Conservation (phyloP, 139 green algal genomes). For the Edaphochlamys debaryana region DNA sequence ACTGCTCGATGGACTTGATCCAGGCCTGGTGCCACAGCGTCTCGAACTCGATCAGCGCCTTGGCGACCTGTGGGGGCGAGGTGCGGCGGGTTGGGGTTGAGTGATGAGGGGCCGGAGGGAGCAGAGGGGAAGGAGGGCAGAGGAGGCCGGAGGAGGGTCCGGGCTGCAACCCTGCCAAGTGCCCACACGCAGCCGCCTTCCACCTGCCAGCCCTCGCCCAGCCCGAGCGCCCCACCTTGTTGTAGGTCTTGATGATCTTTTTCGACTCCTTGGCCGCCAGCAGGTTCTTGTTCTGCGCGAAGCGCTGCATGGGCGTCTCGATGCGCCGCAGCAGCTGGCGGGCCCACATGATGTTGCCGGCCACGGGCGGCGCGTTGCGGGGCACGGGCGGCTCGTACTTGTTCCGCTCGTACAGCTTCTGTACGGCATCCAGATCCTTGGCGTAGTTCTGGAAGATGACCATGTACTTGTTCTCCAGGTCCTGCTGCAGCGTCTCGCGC, state of each 20-base stretch:
- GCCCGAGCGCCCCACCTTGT: conserved; percentile 68
- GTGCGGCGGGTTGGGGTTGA: neutral
- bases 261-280: conserved; percentile 91
- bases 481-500: conserved; percentile 81
- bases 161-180: too few species aligned
- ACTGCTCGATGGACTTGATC: conserved; percentile 70
- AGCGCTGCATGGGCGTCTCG: conserved; percentile 92
- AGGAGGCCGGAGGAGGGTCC: too few species aligned
- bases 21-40: conserved; percentile 82
- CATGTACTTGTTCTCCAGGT: conserved; percentile 86
- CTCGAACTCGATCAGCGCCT: conserved; percentile 94
- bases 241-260: conserved; percentile 92
- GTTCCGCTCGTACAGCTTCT: conserved; percentile 92
- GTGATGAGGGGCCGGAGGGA: neutral
- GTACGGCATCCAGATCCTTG: conserved; percentile 86
- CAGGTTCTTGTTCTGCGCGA: conserved; percentile 80
- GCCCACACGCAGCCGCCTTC: neutral
- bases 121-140: too few species aligned
- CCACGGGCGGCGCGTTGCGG: conserved; percentile 87
- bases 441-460: conserved; percentile 91
- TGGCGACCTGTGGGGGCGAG: conserved; percentile 59
- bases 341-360: conserved; percentile 91
- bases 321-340: conserved; percentile 91
- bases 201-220: neutral
- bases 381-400: conserved; percentile 86